A percentile compares a stretch with the other conserved stretches of the same genome.
These are phyloP conservation scores for Krasilnikovozyma curviuscula DNA, from an alignment of 768 basidiomycete genomes.

Conservation along the genomic window DNA sequence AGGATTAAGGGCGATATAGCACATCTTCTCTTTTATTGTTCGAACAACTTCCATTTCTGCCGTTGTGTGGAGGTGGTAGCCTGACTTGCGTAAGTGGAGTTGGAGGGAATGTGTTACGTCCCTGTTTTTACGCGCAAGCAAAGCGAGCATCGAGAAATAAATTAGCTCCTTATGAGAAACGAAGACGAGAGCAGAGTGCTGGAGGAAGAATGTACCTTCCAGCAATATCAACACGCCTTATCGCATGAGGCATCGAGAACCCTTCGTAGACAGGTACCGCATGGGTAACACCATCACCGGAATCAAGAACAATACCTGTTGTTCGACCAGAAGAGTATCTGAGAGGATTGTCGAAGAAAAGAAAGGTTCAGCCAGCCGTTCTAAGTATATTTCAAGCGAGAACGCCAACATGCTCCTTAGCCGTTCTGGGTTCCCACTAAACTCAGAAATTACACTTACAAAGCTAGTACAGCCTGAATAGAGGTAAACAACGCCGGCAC, in stretches of 20 bases:
- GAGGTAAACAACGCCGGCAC: slow-evolving; percentile 92
- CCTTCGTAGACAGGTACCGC: slow-evolving; percentile 98
- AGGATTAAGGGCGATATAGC: slow-evolving; percentile 82
- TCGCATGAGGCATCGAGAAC: slow-evolving; percentile 97
- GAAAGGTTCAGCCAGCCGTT: background rate
- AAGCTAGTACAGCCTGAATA: slow-evolving; percentile 85
- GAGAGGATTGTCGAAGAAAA: no score
- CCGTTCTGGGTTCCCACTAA: no score
- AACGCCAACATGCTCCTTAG: no score
- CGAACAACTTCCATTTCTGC: slow-evolving; percentile 93
- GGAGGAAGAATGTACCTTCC: slow-evolving; percentile 47
- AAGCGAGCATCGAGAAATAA: background rate
- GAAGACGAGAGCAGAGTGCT: no score
- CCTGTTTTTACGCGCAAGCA: slow-evolving; percentile 32
- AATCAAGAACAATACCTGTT: slow-evolving; percentile 97
- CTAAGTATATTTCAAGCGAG: background rate
- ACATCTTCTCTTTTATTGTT: slow-evolving; percentile 95
- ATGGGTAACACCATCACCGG: slow-evolving; percentile 95
- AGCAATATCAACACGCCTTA: slow-evolving; percentile 85
- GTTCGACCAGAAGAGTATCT: slow-evolving; percentile 97
- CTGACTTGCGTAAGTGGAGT: slow-evolving; percentile 76
- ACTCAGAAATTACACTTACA: no score
- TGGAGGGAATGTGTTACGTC: slow-evolving; percentile 96
- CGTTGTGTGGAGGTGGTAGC: slow-evolving; percentile 86
- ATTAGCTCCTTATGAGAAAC: background rate